These are phyloP conservation scores for Pleurotus tuoliensis DNA, from an alignment of 768 basidiomycete species.

Conservation along the genomic window DNA sequence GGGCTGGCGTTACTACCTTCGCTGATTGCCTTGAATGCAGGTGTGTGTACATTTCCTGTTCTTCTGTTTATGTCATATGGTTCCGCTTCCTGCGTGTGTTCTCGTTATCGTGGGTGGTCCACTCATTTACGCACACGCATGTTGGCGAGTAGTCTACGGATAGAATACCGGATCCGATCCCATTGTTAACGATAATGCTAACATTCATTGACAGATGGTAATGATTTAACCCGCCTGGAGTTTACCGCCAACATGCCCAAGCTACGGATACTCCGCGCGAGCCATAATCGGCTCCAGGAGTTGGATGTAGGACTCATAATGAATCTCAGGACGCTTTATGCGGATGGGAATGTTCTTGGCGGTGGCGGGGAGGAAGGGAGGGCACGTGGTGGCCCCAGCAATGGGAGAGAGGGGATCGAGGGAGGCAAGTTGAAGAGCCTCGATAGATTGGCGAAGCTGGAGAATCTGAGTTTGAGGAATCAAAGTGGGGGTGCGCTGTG, in stretches of 20 bases:
- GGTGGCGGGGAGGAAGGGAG: conserved; percentile 9
- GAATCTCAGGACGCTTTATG: conserved; percentile 84
- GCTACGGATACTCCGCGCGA: conserved; percentile 81
- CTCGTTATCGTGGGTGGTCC: too few relatives aligned
- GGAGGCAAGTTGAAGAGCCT: conserved; percentile 36
- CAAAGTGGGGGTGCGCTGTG: conserved; percentile 76
- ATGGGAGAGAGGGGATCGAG: too few relatives aligned
- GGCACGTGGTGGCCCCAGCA: too few relatives aligned
- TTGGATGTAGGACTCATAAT: conserved; percentile 63
- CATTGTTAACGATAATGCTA: too few relatives aligned
- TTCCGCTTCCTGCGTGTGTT: too few relatives aligned
- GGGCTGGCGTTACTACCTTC: conserved; percentile 61
- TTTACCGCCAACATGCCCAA: conserved; percentile 54
- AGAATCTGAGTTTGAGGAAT: conserved; percentile 89
- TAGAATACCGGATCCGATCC: too few relatives aligned
- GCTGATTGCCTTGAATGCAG: conserved; percentile 75
- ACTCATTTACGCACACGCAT: too few relatives aligned
- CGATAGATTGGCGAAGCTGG: conserved; percentile 64
- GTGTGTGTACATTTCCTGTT: conserved; percentile 43
- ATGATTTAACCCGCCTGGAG: conserved; percentile 55
- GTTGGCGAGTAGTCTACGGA: too few relatives aligned
- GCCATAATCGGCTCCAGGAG: conserved; percentile 70
- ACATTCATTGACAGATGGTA: conserved; percentile 48
- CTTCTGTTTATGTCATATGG: too few relatives aligned
- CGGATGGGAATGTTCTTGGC: conserved; percentile 76